phyloP scores from a whole-genome alignment of 139 green algal species.

The Chlamydomonas applanata region DNA sequence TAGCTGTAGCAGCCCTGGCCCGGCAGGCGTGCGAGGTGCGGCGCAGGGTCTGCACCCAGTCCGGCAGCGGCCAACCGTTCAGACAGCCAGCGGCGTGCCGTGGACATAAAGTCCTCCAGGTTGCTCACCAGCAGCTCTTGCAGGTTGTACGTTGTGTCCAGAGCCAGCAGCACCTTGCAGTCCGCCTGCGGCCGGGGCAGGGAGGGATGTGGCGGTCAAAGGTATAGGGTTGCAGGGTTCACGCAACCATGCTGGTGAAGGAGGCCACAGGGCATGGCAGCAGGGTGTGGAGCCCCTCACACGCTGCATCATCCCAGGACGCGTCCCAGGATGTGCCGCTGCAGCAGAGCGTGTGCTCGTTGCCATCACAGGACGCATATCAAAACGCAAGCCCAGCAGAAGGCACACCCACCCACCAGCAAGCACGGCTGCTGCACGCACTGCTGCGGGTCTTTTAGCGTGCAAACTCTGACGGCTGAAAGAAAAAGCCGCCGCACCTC shows the following conservation, averaged over 20 bases:
- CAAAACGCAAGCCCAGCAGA: not conserved
- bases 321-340: too few species aligned
- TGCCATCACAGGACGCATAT: not conserved
- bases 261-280: too few species aligned
- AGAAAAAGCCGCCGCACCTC: too few species aligned
- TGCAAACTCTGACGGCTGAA: too few species aligned
- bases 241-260: too few species aligned
- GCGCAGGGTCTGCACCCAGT: not conserved
- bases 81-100: conserved; percentile 9
- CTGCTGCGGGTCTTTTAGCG: too few species aligned
- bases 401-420: not conserved
- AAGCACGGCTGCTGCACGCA: too few species aligned
- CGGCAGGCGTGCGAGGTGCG: conserved; percentile 4
- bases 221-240: not conserved
- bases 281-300: too few species aligned
- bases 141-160: conserved; percentile 7
- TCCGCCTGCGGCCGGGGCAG: not conserved
- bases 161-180: conserved; percentile 9
- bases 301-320: too few species aligned
- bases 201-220: not conserved
- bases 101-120: conserved; percentile 16
- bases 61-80: conserved; percentile 2
- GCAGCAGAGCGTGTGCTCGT: too few species aligned
- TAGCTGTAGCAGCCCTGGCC: conserved; percentile 40
- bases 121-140: conserved; percentile 25